Evolutionary conservation across 371 early-diverging fungal species (phyloP), one percentile per base, ranked within the genome.

Genomic region (Apophysomyces sp.): DNA sequence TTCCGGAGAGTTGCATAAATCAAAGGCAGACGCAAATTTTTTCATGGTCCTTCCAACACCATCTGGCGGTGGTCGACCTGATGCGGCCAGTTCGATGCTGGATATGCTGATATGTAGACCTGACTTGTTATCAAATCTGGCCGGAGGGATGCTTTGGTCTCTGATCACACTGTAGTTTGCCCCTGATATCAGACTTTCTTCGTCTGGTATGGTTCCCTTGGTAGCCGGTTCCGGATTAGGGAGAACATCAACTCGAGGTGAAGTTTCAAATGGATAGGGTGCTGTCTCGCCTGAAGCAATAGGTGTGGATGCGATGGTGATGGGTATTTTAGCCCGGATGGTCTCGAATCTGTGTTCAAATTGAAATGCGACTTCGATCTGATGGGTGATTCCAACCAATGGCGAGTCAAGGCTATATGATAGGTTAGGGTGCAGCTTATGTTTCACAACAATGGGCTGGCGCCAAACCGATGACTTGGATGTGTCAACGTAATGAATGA

Each of bases 261-360:
- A 44, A 18, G 49, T 53, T 30, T 67, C 67, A 34, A 67, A 67
- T 32, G 56, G 67, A 55, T 67, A 67, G 1, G 49, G 49, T 27
- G 49, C 49, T 3, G 49, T 21, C 21, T 44, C 21, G 49, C 49
- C 49, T 7, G 21, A 30, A 15, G 51, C 32, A 9, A 18, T 28
- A 7, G 72, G 67, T 8, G 65, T 60, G n/a, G 72, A 71, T 52
- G 67, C 67, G 55, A 71, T 58, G 28, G 65, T 61, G 39, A 71
- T 62, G 44, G 72, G 72, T 32, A 71, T 60, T 54, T 65, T 65
- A 9, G 63, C 67, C 16, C 60, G 64, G 53, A 71, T 67, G 15
- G 60, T 60, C 54, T 71, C 72, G 34, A 71, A 67, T 30, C 44
- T 36, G 34, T 71, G 65, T 36, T 65, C 65, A 29, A 71, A 67